Evolutionary conservation across 805 yeast species (phyloP).

Genomic region (Candida manassasensis): DNA sequence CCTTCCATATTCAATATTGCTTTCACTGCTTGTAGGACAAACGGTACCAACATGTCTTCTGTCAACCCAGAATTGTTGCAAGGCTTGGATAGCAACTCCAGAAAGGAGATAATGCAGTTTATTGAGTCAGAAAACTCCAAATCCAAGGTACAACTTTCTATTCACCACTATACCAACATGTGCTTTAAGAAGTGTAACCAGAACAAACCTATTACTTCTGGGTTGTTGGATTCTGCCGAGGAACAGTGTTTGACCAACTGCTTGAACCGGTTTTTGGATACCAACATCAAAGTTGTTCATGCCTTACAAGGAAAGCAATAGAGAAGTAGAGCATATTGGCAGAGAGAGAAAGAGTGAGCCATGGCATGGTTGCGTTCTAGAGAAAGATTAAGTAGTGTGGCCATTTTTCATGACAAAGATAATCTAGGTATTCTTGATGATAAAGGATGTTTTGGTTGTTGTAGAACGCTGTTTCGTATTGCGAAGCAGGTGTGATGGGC

Average conservation of each 20-base stretch:
- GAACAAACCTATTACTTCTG: slow-evolving; percentile 37
- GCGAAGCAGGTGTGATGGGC: too few species aligned
- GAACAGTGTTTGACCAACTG: slow-evolving; percentile 75
- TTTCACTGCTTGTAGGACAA: too few species aligned
- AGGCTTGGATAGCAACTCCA: slow-evolving; percentile 58
- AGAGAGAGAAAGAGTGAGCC: too few species aligned
- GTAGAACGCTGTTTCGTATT: too few species aligned
- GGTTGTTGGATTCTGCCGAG: slow-evolving; percentile 53
- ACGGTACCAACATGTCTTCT: slow-evolving; percentile 32
- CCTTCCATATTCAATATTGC: too few species aligned
- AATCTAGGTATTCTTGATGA: too few species aligned
- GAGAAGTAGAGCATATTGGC: too few species aligned
- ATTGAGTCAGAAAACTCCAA: slow-evolving; percentile 80
- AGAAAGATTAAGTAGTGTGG: too few species aligned
- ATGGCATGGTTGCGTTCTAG: too few species aligned
- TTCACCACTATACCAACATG: slow-evolving; percentile 83
- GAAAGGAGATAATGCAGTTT: slow-evolving; percentile 69
- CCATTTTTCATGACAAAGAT: too few species aligned
- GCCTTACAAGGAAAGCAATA: slow-evolving; percentile 33
- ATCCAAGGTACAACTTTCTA: slow-evolving; percentile 80
- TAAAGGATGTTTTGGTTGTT: too few species aligned
- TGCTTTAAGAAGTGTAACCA: slow-evolving; percentile 85
- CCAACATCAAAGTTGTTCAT: slow-evolving; percentile 79
- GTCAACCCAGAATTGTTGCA: slow-evolving; percentile 33
- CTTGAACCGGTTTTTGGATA: slow-evolving; percentile 79